Base-by-base conservation (phyloP, 1,284 basidiomycete genomes). In the Ceratobasidium sp. region DNA sequence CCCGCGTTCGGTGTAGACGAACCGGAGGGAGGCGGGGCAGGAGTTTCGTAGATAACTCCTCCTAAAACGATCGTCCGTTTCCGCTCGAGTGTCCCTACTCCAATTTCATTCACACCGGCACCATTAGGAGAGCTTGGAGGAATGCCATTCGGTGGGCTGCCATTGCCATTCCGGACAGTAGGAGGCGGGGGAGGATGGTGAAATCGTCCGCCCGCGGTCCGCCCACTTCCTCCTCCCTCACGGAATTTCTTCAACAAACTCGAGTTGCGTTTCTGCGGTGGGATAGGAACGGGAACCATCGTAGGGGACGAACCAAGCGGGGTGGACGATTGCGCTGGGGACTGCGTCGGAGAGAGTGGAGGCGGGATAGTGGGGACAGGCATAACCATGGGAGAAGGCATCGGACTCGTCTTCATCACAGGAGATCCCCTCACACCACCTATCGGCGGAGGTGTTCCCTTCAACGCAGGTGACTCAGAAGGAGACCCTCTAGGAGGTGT, bases 31-130 rank as follows among this genome's bases (percentile, higher is more conserved):
- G 35, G 57, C 23, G 66, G 66, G 4, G 41, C 16, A 13, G 66
- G 66, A 13, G 66, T 70, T 28, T 70, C 66, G 49, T 70, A 70
- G 26, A 70, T 70, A 49, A 70, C 47, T 35, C 57, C 66, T 57
- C 66, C 66, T 57, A 52, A 70, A 28, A 54, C 66, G 18, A 70
- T n/a, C 13, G 52, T 46, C 3, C 54, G 26, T 16, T 49, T 38
- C 35, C 35, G 4, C 35, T 38, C 35, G 4, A 11, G 35, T 11
- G 11, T 38, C 35, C 35, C 35, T 5, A 5, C 11, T 38, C 35
- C n/a, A n/a, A n/a, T n/a, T n/a, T n/a, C n/a, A n/a, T n/a, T n/a
- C n/a, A n/a, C n/a, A n/a, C n/a, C n/a, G n/a, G n/a, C n/a, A n/a
- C n/a, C 35, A 38, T 38, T 38, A 4, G 35, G 35, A 38, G 11